Evolutionary conservation across 2,329 filamentous ascomycete species (phyloP), one percentile per base, ranked within the genome.

Genomic region (Colletotrichum zoysiae): DNA sequence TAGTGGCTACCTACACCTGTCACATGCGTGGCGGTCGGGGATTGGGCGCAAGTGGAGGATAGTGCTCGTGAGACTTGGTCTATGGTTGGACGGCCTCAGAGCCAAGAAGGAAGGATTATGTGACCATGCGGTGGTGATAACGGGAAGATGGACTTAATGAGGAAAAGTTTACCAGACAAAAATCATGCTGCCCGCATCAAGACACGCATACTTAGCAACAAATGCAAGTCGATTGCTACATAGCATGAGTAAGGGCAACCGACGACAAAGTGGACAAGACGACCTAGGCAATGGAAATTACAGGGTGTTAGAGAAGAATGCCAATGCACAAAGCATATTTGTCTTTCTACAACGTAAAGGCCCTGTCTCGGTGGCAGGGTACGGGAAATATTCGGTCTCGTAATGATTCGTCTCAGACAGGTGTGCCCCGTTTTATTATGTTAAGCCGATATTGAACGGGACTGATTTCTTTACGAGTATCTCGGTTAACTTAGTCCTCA

Each of bases 361-460:
- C 62, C 51, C 51, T 56, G 48, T 65, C 51, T 35, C 6, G 38
- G 64, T 58, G 50, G 57, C 68, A 67, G 68, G 56, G 53, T 50
- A 56, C 51, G 30, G 30, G 30, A n/a, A 56, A 38, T 53, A 30
- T 63, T 71, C 69, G 35, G 44, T 59, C 48, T 69, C 58, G 69
- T 35, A 59, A 68, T 68, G 16, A 44, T 33, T 26, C 12, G 16
- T 30, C 44, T 38, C 57, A 63, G 44, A 53, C 51, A 58, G 68
- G 56, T 14, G 20, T 38, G 38, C 53, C 58, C 46, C n/a, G 3
- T 48, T 35, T 33, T 59, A 63, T 59, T 68, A 57, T 58, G 68
- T 56, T 42, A 71, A 62, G 38, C 69, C 51, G 58, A 68, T 42
- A 63, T 68, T 68, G 50, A 50, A 68, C 42, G 64, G 44, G 53